These are phyloP conservation scores for Diaporthe destruens DNA, from an alignment of 2,329 filamentous ascomycete genomes.

Conservation along the genomic window DNA sequence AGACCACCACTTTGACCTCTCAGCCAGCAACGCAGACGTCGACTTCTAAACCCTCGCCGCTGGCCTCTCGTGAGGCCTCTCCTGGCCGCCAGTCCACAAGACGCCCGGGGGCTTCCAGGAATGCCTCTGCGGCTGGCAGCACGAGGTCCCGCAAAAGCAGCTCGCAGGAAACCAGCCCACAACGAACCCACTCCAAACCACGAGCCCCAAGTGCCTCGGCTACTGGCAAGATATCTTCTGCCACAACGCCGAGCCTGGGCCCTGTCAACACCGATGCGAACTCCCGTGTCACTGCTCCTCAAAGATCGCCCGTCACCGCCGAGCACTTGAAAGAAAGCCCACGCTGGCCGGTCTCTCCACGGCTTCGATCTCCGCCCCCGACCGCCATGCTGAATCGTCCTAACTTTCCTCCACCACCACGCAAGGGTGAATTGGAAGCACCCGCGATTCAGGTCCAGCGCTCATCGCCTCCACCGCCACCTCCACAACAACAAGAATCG, in stretches of 20 bases:
- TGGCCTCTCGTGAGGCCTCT: slow-evolving; percentile 60
- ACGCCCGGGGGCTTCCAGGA: slow-evolving; percentile 50
- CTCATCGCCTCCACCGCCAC: slow-evolving; percentile 58
- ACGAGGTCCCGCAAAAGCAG: slow-evolving; percentile 75
- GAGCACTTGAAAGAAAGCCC: slow-evolving; percentile 68
- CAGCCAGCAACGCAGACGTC: slow-evolving; percentile 42
- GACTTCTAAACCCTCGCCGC: slow-evolving; percentile 49
- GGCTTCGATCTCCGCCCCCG: slow-evolving; percentile 82
- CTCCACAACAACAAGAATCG: slow-evolving; percentile 57
- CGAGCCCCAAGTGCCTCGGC: slow-evolving; percentile 71
- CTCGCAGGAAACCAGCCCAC: slow-evolving; percentile 72
- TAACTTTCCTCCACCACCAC: slow-evolving; percentile 57
- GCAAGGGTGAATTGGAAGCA: slow-evolving; percentile 63
- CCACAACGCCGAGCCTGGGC: slow-evolving; percentile 75
- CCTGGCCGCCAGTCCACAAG: slow-evolving; percentile 57
- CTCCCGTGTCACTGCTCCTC: slow-evolving; percentile 71
- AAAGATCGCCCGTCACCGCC: slow-evolving; percentile 67
- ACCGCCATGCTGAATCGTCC: slow-evolving; percentile 56
- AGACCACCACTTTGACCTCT: slow-evolving; percentile 42
- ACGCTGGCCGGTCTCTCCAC: slow-evolving; percentile 83
- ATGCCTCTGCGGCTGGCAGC: slow-evolving; percentile 51
- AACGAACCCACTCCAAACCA: slow-evolving; percentile 60
- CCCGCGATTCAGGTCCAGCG: slow-evolving; percentile 67
- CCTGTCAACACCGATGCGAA: slow-evolving; percentile 71
- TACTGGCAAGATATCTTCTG: slow-evolving; percentile 76